Percentiles rank a stretch among this genome's conserved stretches.
phyloP scores from a whole-genome alignment of 306 rosid species.

The Ziziphus jujuba region DNA sequence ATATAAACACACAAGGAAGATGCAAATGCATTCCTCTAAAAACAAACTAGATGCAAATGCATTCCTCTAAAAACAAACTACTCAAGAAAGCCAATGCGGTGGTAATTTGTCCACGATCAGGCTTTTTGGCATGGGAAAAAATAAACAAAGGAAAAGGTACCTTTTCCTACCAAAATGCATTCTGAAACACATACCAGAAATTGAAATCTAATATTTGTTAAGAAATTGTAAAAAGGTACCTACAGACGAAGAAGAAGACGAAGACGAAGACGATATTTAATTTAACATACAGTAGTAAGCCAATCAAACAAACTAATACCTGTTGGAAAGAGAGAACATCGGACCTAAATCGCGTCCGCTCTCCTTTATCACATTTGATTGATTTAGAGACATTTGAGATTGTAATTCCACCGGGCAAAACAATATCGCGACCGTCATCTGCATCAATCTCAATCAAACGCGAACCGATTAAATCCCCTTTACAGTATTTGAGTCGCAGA shows the following conservation, averaged over 20 bases:
- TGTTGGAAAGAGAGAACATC: conserved; percentile 95
- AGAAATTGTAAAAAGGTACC: not conserved
- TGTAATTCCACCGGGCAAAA: conserved; percentile 78
- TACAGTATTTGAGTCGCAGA: conserved; percentile 85
- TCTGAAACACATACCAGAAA: no score
- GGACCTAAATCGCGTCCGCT: conserved; percentile 92
- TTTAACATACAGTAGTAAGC: not conserved
- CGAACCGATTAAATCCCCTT: conserved; percentile 52
- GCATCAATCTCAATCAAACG: conserved; percentile 80
- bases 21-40: no score
- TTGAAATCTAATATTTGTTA: not conserved
- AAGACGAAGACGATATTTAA: not conserved
- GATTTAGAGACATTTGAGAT: conserved; percentile 76
- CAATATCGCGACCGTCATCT: conserved; percentile 56
- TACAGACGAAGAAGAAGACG: no score
- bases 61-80: no score
- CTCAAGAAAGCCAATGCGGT: no score
- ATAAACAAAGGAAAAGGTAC: no score
- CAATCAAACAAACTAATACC: conserved; percentile 40
- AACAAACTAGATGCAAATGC: no score
- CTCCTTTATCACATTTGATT: conserved; percentile 94
- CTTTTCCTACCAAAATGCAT: no score
- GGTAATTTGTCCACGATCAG: no score
- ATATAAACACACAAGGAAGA: no score
- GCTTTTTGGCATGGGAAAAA: no score